These are phyloP conservation scores for Scytalidium sp. DNA, from an alignment of 2,329 filamentous ascomycete species.

Conservation along the genomic window DNA sequence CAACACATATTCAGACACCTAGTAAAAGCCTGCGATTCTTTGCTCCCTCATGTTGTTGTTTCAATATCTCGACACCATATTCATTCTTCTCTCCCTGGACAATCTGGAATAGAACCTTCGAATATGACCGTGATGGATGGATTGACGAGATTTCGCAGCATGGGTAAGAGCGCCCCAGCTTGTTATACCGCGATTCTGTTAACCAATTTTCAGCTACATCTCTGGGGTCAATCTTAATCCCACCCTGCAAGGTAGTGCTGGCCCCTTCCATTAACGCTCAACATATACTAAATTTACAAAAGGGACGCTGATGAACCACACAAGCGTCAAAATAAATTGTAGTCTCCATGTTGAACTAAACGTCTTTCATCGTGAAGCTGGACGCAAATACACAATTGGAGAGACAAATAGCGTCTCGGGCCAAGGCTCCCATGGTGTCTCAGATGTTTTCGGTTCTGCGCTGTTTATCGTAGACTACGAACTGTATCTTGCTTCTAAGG, in stretches of 20 bases:
- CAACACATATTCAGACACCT: not conserved
- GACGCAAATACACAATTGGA: not conserved
- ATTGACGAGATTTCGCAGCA: not conserved
- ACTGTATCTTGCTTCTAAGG: not conserved
- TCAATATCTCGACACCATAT: not conserved
- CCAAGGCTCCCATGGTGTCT: not conserved
- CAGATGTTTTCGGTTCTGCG: not conserved
- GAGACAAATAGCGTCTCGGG: not conserved
- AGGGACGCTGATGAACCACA: conserved; percentile 65
- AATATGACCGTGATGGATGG: not conserved
- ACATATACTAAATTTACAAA: not conserved
- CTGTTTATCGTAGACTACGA: not conserved
- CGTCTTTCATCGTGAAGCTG: not conserved
- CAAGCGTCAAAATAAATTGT: conserved; percentile 11
- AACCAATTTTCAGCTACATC: not conserved
- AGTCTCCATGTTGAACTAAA: not conserved
- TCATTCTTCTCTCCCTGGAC: not conserved
- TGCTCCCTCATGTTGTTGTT: not conserved
- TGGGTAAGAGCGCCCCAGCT: not conserved
- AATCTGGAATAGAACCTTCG: not conserved
- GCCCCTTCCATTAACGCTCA: not conserved
- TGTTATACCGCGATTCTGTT: not conserved
- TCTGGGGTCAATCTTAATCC: not conserved
- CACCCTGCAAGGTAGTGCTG: conserved; percentile 43
- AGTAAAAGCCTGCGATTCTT: not conserved